Evolutionary conservation across 345 rosid genomes (phyloP), one percentile per base, ranked within the genome.

Genomic region (Dipteronia dyeriana): DNA sequence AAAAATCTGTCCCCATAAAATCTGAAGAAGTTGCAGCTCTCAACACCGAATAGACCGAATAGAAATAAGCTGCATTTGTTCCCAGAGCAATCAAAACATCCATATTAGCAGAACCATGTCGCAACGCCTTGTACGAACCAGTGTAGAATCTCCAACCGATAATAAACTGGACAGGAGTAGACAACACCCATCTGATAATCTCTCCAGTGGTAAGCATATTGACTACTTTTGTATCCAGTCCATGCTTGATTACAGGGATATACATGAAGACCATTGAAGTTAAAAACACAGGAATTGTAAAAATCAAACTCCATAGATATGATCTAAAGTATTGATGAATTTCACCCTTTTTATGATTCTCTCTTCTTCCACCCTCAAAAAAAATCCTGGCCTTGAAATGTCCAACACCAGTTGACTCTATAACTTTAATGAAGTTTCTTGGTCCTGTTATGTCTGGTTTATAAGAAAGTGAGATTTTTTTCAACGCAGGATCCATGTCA

Each of bases 1-100:
- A 95, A 85, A 93, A 92, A 83, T 95, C 99, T 1, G 88, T 86
- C 19, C 97, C 92, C 80, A 66, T 83, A 53, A 90, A 93, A 74
- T 83, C 70, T 1, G 87, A 72, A 75, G 94, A 88, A 1, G 86
- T 84, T 34, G 98, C 91, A 73, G 99, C 91, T 80, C 94, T 91
- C 77, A 92, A 70, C 71, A 93, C 95, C 0, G 91, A 83, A 79
- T 95, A 95, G 10, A 88, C 85, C 0, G 99, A 95, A 82, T 92
- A 95, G 74, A 95, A 95, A 70, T 95, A 95, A 29, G 99, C 97
- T 53, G 94, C 88, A 83, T 95, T 95, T 65, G 99, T 95, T 75
- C 98, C 98, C 73, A 95, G 75, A 17, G 92, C 93, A 7, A 95
- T 93, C 88, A 95, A 74, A 73, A 95, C 99, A 82, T 93, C 99